Base-by-base conservation (phyloP, 73 alveolate species). In the Stentor coeruleus region DNA sequence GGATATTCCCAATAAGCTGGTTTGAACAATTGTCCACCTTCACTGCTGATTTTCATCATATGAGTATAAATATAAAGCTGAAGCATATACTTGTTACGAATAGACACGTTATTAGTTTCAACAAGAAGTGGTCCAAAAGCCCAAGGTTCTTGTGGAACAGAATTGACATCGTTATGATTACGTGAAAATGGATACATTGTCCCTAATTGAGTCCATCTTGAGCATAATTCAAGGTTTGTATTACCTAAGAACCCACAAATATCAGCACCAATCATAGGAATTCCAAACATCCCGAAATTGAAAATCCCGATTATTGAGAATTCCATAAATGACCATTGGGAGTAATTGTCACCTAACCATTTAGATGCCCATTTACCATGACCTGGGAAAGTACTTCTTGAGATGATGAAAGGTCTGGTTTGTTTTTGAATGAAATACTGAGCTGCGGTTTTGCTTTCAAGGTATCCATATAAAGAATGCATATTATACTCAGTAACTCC, bases 231-330 rank as follows among this genome's bases (percentile, higher is more conserved):
- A 6, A 82, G 88, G 35, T 76, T 82, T 11, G 97, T 81, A 60
- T 93, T 76, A 0, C 89, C 87, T 76, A 81, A 82, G 77, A 97
- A 97, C 20, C 99, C 99, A 83, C 99, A 97, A 74, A 95, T 94
- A 81, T 97, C 98, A 76, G 97, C 98, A 3, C 99, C 99, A 35
- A 84, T 90, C 59, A 92, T 88, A n/a, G 99, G 98, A 58, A 94
- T 91, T 26, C 99, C 99, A 85, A 95, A 97, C 87, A 97, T 88
- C 39, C 94, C 91, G 92, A 92, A 95, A 84, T 94, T 91, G 86
- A 97, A 90, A 75, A 97, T 87, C 40, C 97, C 95, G 60, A 95
- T 84, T 59, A 97, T 91, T n/a, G 98, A 92, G 85, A 85, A 84
- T 75, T 84, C 89, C 97, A 97, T 86, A 86, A 86, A 94, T 35